phyloP scores from a whole-genome alignment of 257 asterid species.

The Verbena officinalis region DNA sequence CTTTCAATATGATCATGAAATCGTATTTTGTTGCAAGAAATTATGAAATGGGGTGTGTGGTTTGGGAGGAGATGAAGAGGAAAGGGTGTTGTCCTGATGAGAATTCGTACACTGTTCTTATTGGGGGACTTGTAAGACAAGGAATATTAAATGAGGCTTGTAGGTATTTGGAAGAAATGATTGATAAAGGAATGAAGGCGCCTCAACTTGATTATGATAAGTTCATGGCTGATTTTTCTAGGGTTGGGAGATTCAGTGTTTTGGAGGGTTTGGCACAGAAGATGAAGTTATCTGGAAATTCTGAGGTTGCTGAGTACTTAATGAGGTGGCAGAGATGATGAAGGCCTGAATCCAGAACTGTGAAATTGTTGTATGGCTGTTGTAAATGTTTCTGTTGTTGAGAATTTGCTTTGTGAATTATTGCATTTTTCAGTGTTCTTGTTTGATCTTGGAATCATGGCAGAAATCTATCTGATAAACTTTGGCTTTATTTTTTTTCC shows the following conservation, averaged over 20 bases:
- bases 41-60: slow-evolving; percentile 63
- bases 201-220: slow-evolving; percentile 73
- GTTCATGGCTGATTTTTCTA: slow-evolving; percentile 56
- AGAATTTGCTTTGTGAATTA: neutral
- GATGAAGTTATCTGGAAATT: slow-evolving; percentile 63
- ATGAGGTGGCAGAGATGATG: slow-evolving; percentile 59
- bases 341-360: slow-evolving; percentile 8
- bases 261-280: slow-evolving; percentile 61
- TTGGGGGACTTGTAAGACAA: slow-evolving; percentile 77
- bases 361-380: slow-evolving; percentile 2
- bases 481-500: neutral
- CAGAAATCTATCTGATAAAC: neutral
- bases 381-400: neutral
- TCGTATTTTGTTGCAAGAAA: slow-evolving; percentile 55
- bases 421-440: neutral
- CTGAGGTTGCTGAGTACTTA: slow-evolving; percentile 52
- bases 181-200: slow-evolving; percentile 82
- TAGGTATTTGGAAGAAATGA: slow-evolving; percentile 79
- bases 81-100: slow-evolving; percentile 89
- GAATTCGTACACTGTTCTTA: slow-evolving; percentile 67
- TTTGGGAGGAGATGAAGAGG: slow-evolving; percentile 92
- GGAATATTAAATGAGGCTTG: slow-evolving; percentile 75
- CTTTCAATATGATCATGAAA: slow-evolving; percentile 89
- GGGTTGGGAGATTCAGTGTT: slow-evolving; percentile 52
- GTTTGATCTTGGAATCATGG: neutral